Evolutionary conservation across 148 eudicot genomes (phyloP), one percentile per base, ranked within the genome.

Genomic region (Silene uniflora): DNA sequence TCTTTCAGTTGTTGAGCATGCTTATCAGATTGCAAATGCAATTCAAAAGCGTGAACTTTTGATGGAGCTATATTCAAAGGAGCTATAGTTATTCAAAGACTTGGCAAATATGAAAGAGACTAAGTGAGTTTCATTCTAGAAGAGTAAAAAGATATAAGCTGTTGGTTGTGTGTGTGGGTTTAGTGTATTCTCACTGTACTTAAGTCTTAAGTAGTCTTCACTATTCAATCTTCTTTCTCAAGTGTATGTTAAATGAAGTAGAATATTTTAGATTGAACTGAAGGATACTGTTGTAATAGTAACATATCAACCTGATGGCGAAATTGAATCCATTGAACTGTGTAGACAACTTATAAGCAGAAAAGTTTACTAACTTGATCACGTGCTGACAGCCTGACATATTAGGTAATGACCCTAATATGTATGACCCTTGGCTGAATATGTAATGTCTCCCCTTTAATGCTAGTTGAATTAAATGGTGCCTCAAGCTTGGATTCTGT

Each of bases 51-150:
- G 90, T 64, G 77, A 83, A 68, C 85, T 96, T 81, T 78, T 96
- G 86, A 78, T 85, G 88, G 99, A 96, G 84, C 80, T 92, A 55
- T 96, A 92, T 76, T 96, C 98, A 54, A 86, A 97, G 3, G 99
- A 96, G 88, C 93, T 96, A 46, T 92, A 91, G 75, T 79, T 96
- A 83, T 96, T 96, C 58, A 96, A 91, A 80, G 99, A 92, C 82
- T 75, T 92, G 82, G 79, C 84, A 39, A 85, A 88, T 55, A 78
- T 84, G 66, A 91, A 89, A 72, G 98, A 96, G 77, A 89, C 75
- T 80, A 87, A 87, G 99, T 92, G 78, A 81, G 73, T 61, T 60
- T 73, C 19, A 13, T 18, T 52, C 29, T 27, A 71, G 10, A 67
- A 14, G 47, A 39, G 69, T 49, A 35, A 77, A 21, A 21, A 10